Percentiles rank a stretch among this genome's conserved stretches.
Conservation (phyloP, 2,329 filamentous ascomycete species). For the Lachnum nothofagi region DNA sequence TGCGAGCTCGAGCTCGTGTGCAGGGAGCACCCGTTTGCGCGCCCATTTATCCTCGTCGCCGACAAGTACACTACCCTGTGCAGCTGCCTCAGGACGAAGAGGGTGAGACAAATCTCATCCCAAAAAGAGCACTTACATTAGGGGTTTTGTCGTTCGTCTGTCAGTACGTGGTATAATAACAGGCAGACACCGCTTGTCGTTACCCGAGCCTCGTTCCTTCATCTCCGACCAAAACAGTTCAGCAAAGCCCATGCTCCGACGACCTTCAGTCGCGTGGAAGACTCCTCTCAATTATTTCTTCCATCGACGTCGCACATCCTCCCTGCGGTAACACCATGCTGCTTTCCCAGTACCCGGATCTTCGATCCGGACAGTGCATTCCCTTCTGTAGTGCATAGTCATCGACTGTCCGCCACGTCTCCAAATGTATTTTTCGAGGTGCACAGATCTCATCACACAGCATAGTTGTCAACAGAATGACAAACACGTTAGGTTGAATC, state of each 20-base stretch:
- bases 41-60: not conserved
- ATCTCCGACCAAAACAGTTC: too few relatives aligned
- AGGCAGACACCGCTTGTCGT: not conserved
- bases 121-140: slow-evolving; percentile 9
- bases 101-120: slow-evolving; percentile 14
- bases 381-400: too few relatives aligned
- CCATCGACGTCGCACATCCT: too few relatives aligned
- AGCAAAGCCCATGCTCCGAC: too few relatives aligned
- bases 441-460: not conserved
- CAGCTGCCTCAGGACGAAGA: slow-evolving; percentile 6
- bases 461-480: not conserved
- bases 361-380: too few relatives aligned
- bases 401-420: not conserved
- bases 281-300: too few relatives aligned
- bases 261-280: too few relatives aligned
- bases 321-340: not conserved
- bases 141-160: not conserved
- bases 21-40: too few relatives aligned
- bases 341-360: not conserved
- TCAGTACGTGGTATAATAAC: slow-evolving; percentile 1
- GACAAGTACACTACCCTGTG: slow-evolving; percentile 1
- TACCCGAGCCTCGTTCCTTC: not conserved
- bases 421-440: not conserved
- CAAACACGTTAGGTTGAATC: not conserved
- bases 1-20: not conserved